phyloP scores from a whole-genome alignment of 345 rosid genomes.

The Hypericum perforatum region DNA sequence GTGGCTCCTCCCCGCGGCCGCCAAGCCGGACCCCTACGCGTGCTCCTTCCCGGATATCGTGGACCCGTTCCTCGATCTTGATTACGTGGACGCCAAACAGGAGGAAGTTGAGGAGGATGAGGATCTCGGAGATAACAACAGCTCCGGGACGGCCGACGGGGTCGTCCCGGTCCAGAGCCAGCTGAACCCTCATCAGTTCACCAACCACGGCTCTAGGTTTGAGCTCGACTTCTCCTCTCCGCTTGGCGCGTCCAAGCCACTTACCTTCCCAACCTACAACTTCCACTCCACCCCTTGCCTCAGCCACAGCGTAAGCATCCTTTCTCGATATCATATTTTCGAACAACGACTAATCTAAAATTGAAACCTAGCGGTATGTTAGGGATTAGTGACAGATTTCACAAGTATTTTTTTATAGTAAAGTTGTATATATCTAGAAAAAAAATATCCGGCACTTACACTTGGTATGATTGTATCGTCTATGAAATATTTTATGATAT shows the following conservation, averaged over 20 bases:
- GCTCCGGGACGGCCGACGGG: constrained; percentile 35
- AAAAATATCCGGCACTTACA: too few species aligned
- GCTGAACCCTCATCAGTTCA: constrained; percentile 24
- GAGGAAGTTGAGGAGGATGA: constrained; percentile 66
- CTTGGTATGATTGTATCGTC: too few species aligned
- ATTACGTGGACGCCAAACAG: constrained; percentile 46
- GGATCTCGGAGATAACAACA: constrained; percentile 36
- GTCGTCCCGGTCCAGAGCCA: constrained; percentile 69
- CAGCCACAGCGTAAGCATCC: constrained; percentile 57
- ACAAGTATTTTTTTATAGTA: too few species aligned
- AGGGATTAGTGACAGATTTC: too few species aligned
- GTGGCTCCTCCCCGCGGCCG: constrained; percentile 56
- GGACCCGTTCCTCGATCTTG: constrained; percentile 75
- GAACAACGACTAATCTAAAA: too few species aligned
- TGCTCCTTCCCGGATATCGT: constrained; percentile 46
- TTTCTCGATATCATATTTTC: not conserved
- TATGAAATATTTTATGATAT: too few species aligned
- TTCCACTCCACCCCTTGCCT: constrained; percentile 36
- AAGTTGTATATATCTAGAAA: too few species aligned
- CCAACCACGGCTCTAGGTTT: constrained; percentile 46
- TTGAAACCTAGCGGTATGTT: too few species aligned
- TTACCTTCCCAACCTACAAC: constrained; percentile 10
- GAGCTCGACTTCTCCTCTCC: constrained; percentile 39
- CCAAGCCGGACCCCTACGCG: not conserved
- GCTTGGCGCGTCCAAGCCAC: constrained; percentile 31